Evolutionary conservation across 345 rosid genomes (phyloP), one percentile per base, ranked within the genome.

Genomic region (Ceriops zippeliana): DNA sequence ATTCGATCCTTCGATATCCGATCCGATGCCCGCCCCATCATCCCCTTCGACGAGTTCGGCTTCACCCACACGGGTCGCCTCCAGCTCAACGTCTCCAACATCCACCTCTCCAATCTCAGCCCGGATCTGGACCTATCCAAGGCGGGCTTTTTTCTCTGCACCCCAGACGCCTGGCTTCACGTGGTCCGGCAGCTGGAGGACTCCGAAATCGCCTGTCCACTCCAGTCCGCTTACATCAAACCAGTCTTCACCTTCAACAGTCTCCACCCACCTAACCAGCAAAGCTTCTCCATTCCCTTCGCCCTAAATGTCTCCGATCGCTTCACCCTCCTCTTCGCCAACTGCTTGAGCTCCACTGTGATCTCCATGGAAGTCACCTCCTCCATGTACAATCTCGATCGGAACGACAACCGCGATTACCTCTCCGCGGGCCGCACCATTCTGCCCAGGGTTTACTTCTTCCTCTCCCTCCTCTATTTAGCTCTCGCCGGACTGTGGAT

Each of bases 101-200:
- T 91, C 83, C 59, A 37, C 4, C 86, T 89, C 70, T 86, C 89
- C 20, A 67, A 82, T 61, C n/a, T 54, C 8, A 83, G 80, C 26
- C 87, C 88, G 5, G 88, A 87, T 61, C 88, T 87, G 19, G 97
- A 89, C 69, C 83, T 80, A 35, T 74, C 87, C 52, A 82, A 83
- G 77, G 77, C 89, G 10, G 99, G 99, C 1, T 93, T 93, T 91
- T 89, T 93, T 84, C 96, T 93, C 65, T 89, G 93, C 86, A 91
- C 99, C 20, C 82, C 74, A 19, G 99, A 93, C 80, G 76, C 91
- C 1, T 89, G 97, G 96, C 73, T 86, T 16, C 93, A 83, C 66
- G 97, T 91, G 47, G 78, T 85, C 75, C 85, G 87, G 70, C 91
- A 86, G 73, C 83, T 91, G 9, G 91, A 91, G 66, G 92, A 88